Percentiles rank a stretch among this genome's conserved stretches.
These are phyloP conservation scores for Microsporum audouinii DNA, from an alignment of 2,329 filamentous ascomycete species.

Conservation along the genomic window DNA sequence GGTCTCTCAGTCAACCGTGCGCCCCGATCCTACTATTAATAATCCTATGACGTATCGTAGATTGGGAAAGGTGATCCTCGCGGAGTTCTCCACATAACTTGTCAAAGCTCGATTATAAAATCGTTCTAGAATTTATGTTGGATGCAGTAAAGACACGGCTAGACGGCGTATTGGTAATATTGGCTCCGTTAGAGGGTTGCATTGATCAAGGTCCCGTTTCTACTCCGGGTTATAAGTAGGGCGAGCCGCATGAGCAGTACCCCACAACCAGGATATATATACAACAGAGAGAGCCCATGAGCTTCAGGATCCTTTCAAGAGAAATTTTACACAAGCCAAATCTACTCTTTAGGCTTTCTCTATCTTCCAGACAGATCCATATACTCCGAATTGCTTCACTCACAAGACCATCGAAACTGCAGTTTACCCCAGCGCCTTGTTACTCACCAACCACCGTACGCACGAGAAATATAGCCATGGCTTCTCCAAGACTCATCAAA, in stretches of 20 bases:
- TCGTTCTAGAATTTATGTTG: not conserved
- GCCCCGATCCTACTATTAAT: not conserved
- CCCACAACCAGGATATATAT: not conserved
- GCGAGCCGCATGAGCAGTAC: too few relatives aligned
- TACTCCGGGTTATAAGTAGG: too few relatives aligned
- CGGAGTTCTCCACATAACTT: not conserved
- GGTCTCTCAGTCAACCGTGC: not conserved
- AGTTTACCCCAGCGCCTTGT: not conserved
- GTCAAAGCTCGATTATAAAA: not conserved
- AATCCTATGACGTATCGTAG: not conserved
- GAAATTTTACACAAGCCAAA: not conserved
- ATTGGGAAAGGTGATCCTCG: not conserved
- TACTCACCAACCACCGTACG: not conserved
- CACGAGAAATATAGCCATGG: conserved; percentile 29
- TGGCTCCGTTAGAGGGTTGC: too few relatives aligned
- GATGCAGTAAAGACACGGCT: not conserved
- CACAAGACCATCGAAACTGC: not conserved
- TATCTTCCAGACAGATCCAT: not conserved
- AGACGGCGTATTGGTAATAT: not conserved
- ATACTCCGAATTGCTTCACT: not conserved
- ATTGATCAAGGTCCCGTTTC: too few relatives aligned
- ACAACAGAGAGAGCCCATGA: not conserved
- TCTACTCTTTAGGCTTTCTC: not conserved
- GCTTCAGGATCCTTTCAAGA: not conserved
- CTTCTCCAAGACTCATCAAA: conserved; percentile 38